Base-by-base conservation (phyloP, 129 eudicot species). In the Escallonia herrerae region DNA sequence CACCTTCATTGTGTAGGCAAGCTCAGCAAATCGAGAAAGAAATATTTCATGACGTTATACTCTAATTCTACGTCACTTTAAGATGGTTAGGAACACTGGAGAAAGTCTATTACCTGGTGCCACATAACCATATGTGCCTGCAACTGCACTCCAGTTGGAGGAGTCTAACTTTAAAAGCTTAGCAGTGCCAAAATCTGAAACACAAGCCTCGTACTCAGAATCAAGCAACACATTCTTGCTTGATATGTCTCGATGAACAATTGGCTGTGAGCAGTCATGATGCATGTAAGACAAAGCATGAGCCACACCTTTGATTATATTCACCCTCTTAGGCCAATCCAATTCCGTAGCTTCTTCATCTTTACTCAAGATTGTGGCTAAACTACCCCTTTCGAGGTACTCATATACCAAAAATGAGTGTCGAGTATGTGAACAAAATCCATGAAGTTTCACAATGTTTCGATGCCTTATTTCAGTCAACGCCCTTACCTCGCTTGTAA, bases 251-350 rank as follows among this genome's bases (percentile, higher is more conserved):
- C 80, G 72, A 64, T 78, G 87, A 63, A 78, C 43, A 11, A 82
- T 65, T 9, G 76, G 68, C 43, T 64, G 80, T 4, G 69, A 69
- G 15, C 77, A 77, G 56, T 60, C 72, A 67, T 77, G 81, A 43
- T 75, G 83, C 87, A 68, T 72, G 39, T 75, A 75, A 5, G 72
- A 78, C 44, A 82, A 75, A 2, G 79, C 84, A 78, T 72, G 33
- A 11, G 76, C 78, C 3, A 78, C 59, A 11, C 72, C 83, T 33
- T 67, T 63, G 9, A 82, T 39, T 15, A 63, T 71, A 49, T 78
- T 64, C n/a, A 79, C 37, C 65, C 84, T 82, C 60, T 64, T 74
- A 9, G 8, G 11, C 79, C 84, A 82, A 2, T 70, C 41, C 5
- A 74, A 67, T n/a, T 51, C 60, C 33, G 2, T 10, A 0, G 72